Percentiles rank a stretch among this genome's conserved stretches.
These are phyloP conservation scores for Cutaneotrichosporon curvatum DNA, from an alignment of 1,284 basidiomycete species.

Conservation along the genomic window DNA sequence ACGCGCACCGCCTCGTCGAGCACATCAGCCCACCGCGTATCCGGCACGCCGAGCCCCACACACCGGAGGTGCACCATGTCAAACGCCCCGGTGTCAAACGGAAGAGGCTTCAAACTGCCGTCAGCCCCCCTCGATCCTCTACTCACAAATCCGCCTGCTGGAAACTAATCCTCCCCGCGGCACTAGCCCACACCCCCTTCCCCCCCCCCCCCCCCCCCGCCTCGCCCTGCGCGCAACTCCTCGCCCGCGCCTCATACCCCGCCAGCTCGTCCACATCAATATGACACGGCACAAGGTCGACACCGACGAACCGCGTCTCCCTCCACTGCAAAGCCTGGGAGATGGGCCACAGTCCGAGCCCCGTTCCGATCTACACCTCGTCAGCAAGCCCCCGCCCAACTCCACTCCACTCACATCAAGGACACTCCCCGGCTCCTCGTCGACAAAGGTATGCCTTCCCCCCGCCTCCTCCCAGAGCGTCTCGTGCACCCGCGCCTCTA, in stretches of 20 bases:
- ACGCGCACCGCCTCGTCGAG: conserved; percentile 42
- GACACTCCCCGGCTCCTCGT: conserved; percentile 23
- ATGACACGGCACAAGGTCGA: conserved; percentile 39
- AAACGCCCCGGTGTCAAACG: conserved; percentile 42
- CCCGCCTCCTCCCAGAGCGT: conserved; percentile 34
- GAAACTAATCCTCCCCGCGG: conserved; percentile 35
- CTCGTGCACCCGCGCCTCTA: conserved; percentile 41
- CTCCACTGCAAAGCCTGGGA: conserved; percentile 39
- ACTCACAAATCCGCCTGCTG: conserved; percentile 42
- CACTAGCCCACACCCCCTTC: conserved; percentile 34
- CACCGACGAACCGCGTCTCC: conserved; percentile 33
- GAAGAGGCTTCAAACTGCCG: conserved; percentile 34
- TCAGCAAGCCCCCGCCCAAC: no score
- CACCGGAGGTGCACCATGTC: conserved; percentile 45
- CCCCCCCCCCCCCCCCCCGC: conserved; percentile 14
- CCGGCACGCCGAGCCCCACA: conserved; percentile 42
- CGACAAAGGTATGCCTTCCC: conserved; percentile 32
- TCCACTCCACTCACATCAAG: conserved; percentile 33
- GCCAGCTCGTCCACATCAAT: conserved; percentile 26
- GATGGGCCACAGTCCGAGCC: conserved; percentile 42
- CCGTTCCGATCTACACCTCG: conserved; percentile 36
- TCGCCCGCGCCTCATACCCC: conserved; percentile 18
- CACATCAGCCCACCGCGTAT: conserved; percentile 35
- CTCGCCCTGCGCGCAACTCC: conserved; percentile 11
- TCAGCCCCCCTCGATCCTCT: neutral